Evolutionary conservation across 75 land plant species (phyloP).

Genomic region (Larix kaempferi): DNA sequence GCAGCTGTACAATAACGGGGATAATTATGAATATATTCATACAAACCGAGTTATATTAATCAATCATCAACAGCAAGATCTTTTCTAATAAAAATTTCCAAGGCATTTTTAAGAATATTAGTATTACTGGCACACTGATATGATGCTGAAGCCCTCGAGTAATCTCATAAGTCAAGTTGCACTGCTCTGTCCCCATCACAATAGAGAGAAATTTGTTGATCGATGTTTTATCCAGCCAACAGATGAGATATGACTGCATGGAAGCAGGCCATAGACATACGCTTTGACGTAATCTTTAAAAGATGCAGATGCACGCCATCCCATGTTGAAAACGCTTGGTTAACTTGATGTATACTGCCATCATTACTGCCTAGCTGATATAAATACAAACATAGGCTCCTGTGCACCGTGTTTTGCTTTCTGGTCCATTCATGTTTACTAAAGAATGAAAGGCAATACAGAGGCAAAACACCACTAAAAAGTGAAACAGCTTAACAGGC

Average conservation of each 20-base stretch:
- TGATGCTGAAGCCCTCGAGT: neutral
- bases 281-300: neutral
- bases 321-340: neutral
- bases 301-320: neutral
- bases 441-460: neutral
- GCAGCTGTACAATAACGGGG: conserved; percentile 3
- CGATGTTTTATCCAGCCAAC: neutral
- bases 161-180: neutral
- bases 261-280: neutral
- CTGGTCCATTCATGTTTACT: neutral
- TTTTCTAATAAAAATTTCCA: neutral
- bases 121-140: neutral
- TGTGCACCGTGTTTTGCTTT: neutral
- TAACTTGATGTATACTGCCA: neutral
- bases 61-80: neutral
- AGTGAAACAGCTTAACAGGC: neutral
- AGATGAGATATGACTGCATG: conserved; percentile 7
- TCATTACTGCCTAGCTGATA: conserved; percentile 2
- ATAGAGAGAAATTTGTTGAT: neutral
- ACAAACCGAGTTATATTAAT: neutral
- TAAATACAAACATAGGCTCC: conserved; percentile 1
- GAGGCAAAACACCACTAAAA: neutral
- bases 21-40: conserved; percentile 4
- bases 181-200: neutral
- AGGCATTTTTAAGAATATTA: neutral